Conservation (phyloP, 805 yeast genomes). For the Myxozyma kluyveri region DNA sequence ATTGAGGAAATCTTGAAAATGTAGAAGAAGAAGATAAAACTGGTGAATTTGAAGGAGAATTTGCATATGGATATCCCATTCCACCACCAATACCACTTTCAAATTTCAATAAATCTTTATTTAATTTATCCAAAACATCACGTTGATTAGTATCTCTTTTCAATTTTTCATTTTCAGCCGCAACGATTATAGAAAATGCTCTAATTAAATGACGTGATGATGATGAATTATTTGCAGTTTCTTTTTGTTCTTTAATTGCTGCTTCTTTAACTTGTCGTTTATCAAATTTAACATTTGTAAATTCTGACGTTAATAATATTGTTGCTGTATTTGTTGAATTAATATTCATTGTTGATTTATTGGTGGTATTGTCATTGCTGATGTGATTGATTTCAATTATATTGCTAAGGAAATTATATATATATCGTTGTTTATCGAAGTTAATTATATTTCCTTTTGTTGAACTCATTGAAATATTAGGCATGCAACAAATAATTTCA, state of each 20-base stretch:
- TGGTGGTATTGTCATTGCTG: conserved; percentile 20
- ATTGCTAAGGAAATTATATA: conserved; percentile 58
- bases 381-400: conserved; percentile 46
- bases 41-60: neutral
- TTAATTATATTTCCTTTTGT: conserved; percentile 66
- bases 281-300: conserved; percentile 32
- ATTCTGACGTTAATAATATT: conserved; percentile 15
- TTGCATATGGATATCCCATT: neutral
- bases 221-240: conserved; percentile 39
- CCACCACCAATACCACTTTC: neutral
- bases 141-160: conserved; percentile 51
- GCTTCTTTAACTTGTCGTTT: conserved; percentile 40
- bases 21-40: neutral
- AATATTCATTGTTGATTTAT: no score
- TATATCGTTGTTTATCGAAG: conserved; percentile 78
- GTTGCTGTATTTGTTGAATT: no score
- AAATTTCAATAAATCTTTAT: conserved; percentile 11
- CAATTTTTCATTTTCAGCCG: conserved; percentile 51
- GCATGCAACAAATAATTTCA: conserved; percentile 72
- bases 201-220: conserved; percentile 34
- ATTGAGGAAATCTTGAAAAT: no score
- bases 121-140: conserved; percentile 36
- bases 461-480: conserved; percentile 72
- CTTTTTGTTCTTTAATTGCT: conserved; percentile 46
- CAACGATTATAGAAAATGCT: conserved; percentile 48